phyloP scores from a whole-genome alignment of 768 basidiomycete genomes.

The Lactifluus volemus region DNA sequence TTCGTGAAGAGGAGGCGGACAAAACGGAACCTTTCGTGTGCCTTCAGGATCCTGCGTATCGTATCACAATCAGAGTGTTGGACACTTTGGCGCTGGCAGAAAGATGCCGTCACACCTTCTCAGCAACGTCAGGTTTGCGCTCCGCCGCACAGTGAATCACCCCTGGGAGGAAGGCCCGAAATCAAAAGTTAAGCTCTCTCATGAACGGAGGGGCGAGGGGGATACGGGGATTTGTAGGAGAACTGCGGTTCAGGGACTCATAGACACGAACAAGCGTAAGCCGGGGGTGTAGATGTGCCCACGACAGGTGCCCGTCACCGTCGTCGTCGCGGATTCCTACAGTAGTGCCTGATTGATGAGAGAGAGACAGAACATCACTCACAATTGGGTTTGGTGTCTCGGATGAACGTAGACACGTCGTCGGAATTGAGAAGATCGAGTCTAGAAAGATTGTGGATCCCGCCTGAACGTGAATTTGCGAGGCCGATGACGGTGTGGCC shows the following conservation, averaged over 20 bases:
- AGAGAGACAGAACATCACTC: constrained; percentile 24
- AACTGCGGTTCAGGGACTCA: not conserved
- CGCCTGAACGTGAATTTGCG: constrained; percentile 57
- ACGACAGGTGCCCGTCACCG: not conserved
- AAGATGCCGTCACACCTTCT: constrained; percentile 47
- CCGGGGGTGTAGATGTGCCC: not conserved
- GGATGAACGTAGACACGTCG: constrained; percentile 48
- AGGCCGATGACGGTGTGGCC: constrained; percentile 50
- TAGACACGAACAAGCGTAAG: not conserved
- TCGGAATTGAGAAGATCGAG: constrained; percentile 60
- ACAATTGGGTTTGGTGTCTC: constrained; percentile 61
- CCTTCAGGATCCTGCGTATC: constrained; percentile 55
- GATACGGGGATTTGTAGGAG: not conserved
- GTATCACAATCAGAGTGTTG: not conserved
- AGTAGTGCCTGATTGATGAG: not conserved
- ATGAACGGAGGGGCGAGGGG: not conserved
- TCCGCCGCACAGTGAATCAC: constrained; percentile 96
- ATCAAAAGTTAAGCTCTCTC: not conserved
- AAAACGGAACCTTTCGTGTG: constrained; percentile 43
- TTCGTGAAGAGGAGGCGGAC: not conserved
- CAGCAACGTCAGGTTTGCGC: constrained; percentile 85
- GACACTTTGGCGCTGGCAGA: not conserved
- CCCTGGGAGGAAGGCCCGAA: constrained; percentile 35
- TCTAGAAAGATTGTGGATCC: constrained; percentile 34
- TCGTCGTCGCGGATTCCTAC: not conserved